phyloP scores from a whole-genome alignment of 306 rosid species.

The Hippophae gyantsensis region DNA sequence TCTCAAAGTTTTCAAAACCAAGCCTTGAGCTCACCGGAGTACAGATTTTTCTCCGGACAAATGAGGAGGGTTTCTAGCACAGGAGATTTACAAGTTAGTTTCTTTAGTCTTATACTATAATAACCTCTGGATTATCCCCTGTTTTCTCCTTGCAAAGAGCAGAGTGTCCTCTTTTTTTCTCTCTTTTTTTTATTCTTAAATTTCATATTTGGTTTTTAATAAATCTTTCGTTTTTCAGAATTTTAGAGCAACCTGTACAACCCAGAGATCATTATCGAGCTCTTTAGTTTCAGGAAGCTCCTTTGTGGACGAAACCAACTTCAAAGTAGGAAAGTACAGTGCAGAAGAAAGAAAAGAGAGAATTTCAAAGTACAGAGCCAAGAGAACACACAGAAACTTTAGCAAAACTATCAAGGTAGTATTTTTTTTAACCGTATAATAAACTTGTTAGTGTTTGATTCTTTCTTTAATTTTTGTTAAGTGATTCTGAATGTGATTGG shows the following conservation, averaged over 20 bases:
- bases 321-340: slow-evolving; percentile 69
- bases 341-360: slow-evolving; percentile 79
- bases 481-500: slow-evolving; percentile 2
- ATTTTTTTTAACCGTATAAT: background rate
- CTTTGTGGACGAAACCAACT: slow-evolving; percentile 42
- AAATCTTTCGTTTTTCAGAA: slow-evolving; percentile 25
- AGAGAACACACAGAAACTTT: slow-evolving; percentile 83
- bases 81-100: slow-evolving; percentile 69
- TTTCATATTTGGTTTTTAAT: background rate
- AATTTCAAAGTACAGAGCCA: slow-evolving; percentile 88
- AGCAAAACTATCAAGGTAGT: slow-evolving; percentile 88
- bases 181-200: background rate
- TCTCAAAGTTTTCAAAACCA: slow-evolving; percentile 29
- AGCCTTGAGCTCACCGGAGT: slow-evolving; percentile 37
- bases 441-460: too few relatives aligned
- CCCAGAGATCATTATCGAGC: slow-evolving; percentile 26
- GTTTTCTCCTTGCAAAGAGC: background rate
- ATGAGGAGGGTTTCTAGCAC: slow-evolving; percentile 58
- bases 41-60: slow-evolving; percentile 31
- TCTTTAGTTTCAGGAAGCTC: slow-evolving; percentile 30
- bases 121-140: too few relatives aligned
- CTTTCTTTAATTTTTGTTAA: background rate
- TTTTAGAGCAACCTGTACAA: slow-evolving; percentile 22
- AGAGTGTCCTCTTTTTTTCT: background rate
- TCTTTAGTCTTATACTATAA: too few relatives aligned